Evolutionary conservation across 2,329 filamentous ascomycete species (phyloP), one percentile per base, ranked within the genome.

Genomic region (Clarireedia homoeocarpa): DNA sequence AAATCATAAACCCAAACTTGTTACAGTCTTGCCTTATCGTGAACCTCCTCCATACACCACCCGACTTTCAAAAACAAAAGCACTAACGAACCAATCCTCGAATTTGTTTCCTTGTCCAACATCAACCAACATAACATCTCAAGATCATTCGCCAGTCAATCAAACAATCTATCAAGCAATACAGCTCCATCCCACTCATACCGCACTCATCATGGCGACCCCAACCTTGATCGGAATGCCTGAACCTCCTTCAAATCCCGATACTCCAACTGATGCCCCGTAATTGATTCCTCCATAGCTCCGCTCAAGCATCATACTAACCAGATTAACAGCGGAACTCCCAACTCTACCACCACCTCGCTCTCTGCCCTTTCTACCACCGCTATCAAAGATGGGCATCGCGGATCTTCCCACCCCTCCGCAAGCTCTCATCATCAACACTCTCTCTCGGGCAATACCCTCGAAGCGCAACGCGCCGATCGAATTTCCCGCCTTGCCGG

Each of bases 311-410:
- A 54, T 34, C 62, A 54, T 50, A 47, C 51, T 62, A 54, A 61
- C 27, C 62, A 44, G 34, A 57, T 56, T n/a, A 26, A 48, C 51
- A 95, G 90, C 62, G 91, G 92, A 67, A 97, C 92, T 2, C 92
- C 92, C 3, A 96, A 94, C 62, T 95, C 90, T 63, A 87, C 88
- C 42, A 95, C 89, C 3, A 96, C 91, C 12, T 95, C 91, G 51
- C 85, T 97, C 67, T 96, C 90, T 26, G 86, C 91, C 42, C 81
- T 97, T 48, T 95, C 90, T 15, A 96, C 92, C 17, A 94, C 90
- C 12, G 92, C 92, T 51, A 96, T 96, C 78, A 96, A 96, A 73
- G 92, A 97, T 70, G 92, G 92, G 65, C 90, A 96, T 68, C 88
- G 90, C 59, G 92, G 92, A 61, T 84, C 91, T 68, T 79, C 86